Conservation (phyloP, 768 basidiomycete species). For the Boletus reticulatus region DNA sequence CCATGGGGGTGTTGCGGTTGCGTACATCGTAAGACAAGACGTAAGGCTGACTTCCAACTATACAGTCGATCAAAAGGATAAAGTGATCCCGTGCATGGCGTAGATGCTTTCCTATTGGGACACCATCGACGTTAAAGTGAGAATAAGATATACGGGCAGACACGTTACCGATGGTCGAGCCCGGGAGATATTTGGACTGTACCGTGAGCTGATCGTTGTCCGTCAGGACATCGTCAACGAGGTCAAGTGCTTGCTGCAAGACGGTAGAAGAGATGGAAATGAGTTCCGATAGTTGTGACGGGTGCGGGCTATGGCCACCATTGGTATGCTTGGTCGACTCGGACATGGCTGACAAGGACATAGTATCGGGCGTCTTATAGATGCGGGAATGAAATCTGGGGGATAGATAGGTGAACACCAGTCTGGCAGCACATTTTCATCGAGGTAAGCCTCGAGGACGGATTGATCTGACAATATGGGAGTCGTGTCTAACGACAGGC, state of each 20-base stretch:
- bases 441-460: slow-evolving; percentile 26
- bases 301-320: not conserved
- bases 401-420: slow-evolving; percentile 18
- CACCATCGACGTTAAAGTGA: not conserved
- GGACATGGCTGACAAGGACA: slow-evolving; percentile 25
- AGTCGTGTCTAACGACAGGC: not conserved
- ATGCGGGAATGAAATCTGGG: not conserved
- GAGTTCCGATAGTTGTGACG: slow-evolving; percentile 49
- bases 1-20: slow-evolving; percentile 81
- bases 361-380: not conserved
- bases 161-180: slow-evolving; percentile 76
- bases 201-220: slow-evolving; percentile 68
- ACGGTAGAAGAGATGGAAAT: slow-evolving; percentile 66
- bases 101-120: slow-evolving; percentile 71
- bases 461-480: slow-evolving; percentile 14
- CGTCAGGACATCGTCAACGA: slow-evolving; percentile 63
- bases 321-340: slow-evolving; percentile 2
- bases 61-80: slow-evolving; percentile 57
- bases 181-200: slow-evolving; percentile 75
- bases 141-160: not conserved
- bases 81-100: slow-evolving; percentile 87
- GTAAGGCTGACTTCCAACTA: slow-evolving; percentile 45
- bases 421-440: slow-evolving; percentile 13
- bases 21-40: slow-evolving; percentile 75
- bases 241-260: slow-evolving; percentile 68